A percentile compares a stretch with the other conserved stretches of the same genome.
Conservation (phyloP, 129 eudicot genomes). For the Artemisia argyi region DNA sequence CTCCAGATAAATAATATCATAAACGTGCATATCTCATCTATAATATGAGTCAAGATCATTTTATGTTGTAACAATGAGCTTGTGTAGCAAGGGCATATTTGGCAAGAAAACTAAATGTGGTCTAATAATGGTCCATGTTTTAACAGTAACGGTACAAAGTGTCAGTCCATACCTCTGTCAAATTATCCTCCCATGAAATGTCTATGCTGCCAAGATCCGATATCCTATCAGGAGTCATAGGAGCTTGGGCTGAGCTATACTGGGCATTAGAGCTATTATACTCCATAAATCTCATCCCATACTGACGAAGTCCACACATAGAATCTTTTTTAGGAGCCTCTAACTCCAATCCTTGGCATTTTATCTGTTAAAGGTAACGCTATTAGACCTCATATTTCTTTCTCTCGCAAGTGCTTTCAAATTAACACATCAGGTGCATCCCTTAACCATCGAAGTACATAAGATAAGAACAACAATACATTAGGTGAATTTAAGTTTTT, state of each 20-base stretch:
- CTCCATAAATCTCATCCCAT: constrained; percentile 70
- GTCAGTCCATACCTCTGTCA: constrained; percentile 64
- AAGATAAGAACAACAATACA: too few relatives aligned
- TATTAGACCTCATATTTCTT: too few relatives aligned
- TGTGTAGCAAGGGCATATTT: constrained; percentile 3
- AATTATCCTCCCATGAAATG: constrained; percentile 61
- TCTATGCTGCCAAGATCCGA: constrained; percentile 48
- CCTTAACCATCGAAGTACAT: too few relatives aligned
- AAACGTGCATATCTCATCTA: constrained; percentile 1
- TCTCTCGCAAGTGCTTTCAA: too few relatives aligned
- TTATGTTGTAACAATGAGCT: constrained; percentile 16
- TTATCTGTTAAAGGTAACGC: constrained; percentile 40
- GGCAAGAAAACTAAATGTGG: not conserved
- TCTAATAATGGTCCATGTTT: not conserved
- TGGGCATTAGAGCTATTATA: constrained; percentile 39
- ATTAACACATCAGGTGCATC: too few relatives aligned
- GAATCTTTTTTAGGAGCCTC: constrained; percentile 37
- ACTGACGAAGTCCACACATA: constrained; percentile 47
- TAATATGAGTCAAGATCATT: constrained; percentile 12
- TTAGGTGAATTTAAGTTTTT: too few relatives aligned
- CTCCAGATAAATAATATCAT: constrained; percentile 17
- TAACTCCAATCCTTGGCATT: constrained; percentile 44
- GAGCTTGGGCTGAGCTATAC: constrained; percentile 44
- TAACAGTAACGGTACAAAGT: not conserved
- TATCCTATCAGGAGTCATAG: constrained; percentile 56